Conservation (phyloP, 768 basidiomycete genomes). For the Trametes villosa region DNA sequence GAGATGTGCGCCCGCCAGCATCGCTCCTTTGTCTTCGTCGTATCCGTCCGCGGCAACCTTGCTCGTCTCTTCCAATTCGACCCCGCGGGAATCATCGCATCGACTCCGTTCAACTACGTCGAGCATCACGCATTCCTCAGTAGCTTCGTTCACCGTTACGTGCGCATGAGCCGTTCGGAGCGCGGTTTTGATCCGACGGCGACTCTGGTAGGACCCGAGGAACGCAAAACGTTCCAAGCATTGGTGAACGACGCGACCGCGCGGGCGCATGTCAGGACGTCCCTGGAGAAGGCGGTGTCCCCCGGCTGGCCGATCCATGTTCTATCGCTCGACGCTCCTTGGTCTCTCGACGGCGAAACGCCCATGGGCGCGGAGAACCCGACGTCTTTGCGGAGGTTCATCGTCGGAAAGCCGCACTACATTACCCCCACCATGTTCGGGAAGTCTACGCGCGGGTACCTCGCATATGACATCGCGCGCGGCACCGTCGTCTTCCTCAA, state of each 20-base stretch:
- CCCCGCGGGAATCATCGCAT: constrained; percentile 6
- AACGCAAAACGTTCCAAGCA: background rate
- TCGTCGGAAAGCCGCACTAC: background rate
- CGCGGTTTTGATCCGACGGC: constrained; percentile 15
- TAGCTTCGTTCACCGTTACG: constrained; percentile 4
- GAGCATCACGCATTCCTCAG: background rate
- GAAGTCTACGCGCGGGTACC: background rate
- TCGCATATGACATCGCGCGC: background rate
- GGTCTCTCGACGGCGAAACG: background rate
- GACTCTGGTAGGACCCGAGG: background rate
- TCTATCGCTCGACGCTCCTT: background rate
- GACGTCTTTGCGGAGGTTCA: background rate
- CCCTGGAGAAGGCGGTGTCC: background rate
- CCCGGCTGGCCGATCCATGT: background rate
- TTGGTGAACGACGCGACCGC: background rate
- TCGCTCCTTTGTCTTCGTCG: too few relatives aligned
- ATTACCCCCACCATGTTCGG: background rate
- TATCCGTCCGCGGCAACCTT: too few relatives aligned
- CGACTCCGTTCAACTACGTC: constrained; percentile 10
- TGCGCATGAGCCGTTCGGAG: background rate
- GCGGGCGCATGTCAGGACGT: background rate
- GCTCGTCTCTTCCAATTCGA: too few relatives aligned
- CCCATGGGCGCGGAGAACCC: background rate
- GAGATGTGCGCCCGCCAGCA: too few relatives aligned
- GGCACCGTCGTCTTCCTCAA: background rate